Percentiles rank a stretch among this genome's conserved stretches.
These are phyloP conservation scores for Anthostomella pinea DNA, from an alignment of 2,329 filamentous ascomycete species.

Conservation along the genomic window DNA sequence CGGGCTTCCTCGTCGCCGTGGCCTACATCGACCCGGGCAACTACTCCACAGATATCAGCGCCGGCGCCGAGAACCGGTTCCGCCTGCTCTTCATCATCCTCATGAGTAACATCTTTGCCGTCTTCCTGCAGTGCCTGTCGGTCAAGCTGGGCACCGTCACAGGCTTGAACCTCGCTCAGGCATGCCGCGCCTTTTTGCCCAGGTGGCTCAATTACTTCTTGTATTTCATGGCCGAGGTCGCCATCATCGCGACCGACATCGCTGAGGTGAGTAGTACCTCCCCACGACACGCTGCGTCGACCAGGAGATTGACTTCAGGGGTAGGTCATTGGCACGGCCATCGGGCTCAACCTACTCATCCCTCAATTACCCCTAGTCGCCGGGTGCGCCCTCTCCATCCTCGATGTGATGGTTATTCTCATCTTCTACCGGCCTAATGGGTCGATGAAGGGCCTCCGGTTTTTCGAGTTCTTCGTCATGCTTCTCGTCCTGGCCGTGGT, in stretches of 20 bases:
- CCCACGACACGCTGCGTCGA: too few species aligned
- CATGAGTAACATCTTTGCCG: constrained; percentile 67
- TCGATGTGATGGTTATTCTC: constrained; percentile 66
- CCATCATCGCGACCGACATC: constrained; percentile 70
- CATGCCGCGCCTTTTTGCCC: constrained; percentile 63
- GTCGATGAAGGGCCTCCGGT: constrained; percentile 54
- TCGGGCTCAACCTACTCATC: constrained; percentile 64
- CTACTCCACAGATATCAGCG: constrained; percentile 68
- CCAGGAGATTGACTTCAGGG: constrained; percentile 7
- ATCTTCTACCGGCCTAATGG: constrained; percentile 63
- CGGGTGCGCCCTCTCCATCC: constrained; percentile 65
- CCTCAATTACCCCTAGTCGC: constrained; percentile 63
- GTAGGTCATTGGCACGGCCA: constrained; percentile 67
- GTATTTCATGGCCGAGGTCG: constrained; percentile 62
- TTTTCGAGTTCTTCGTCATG: constrained; percentile 65
- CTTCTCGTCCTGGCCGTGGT: constrained; percentile 65
- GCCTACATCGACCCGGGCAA: constrained; percentile 64
- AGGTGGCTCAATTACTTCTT: constrained; percentile 61
- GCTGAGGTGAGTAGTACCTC: constrained; percentile 50
- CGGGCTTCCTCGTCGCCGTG: constrained; percentile 63
- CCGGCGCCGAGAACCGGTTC: constrained; percentile 64
- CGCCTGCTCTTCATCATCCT: constrained; percentile 66
- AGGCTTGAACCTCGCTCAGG: constrained; percentile 64
- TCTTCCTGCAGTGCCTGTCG: constrained; percentile 65
- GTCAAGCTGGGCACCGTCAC: constrained; percentile 69